These are phyloP conservation scores for Curvularia lunata DNA, from an alignment of 2,329 filamentous ascomycete species.

Conservation along the genomic window DNA sequence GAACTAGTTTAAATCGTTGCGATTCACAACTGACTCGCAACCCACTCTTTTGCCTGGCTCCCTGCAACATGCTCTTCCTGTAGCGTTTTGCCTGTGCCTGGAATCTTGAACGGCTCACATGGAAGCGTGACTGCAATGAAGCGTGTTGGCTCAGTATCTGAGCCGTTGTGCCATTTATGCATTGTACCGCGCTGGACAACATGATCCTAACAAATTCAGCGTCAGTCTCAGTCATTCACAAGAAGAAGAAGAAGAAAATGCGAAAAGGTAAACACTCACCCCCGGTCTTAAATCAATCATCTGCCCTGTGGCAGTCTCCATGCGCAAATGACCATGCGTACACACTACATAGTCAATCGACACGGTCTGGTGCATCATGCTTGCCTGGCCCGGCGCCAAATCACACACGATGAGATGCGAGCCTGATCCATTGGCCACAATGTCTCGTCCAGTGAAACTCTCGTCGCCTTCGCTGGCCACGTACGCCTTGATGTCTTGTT, in stretches of 20 bases:
- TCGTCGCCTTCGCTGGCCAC: neutral
- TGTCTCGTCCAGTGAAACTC: neutral
- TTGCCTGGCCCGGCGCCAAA: slow-evolving; percentile 20
- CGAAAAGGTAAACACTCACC: neutral
- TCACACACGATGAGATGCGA: slow-evolving; percentile 11
- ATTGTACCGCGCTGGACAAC: slow-evolving; percentile 32
- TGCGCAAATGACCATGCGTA: slow-evolving; percentile 23
- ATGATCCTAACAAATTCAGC: slow-evolving; percentile 14
- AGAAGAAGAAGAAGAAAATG: neutral
- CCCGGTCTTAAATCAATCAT: neutral
- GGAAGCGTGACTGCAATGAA: slow-evolving; percentile 32
- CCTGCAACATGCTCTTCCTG: slow-evolving; percentile 21
- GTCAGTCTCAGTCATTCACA: neutral
- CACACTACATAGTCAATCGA: slow-evolving; percentile 30
- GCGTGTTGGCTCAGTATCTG: slow-evolving; percentile 27
- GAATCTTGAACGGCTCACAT: slow-evolving; percentile 30
- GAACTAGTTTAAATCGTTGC: neutral
- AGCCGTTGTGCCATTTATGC: slow-evolving; percentile 30
- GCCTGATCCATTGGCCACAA: neutral
- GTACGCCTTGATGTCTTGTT: neutral
- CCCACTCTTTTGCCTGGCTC: neutral
- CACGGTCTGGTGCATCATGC: slow-evolving; percentile 27
- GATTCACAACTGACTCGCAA: neutral
- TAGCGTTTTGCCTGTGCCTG: slow-evolving; percentile 28
- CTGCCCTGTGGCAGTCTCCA: slow-evolving; percentile 22